Percentiles rank a stretch among this genome's conserved stretches.
Conservation (phyloP, 1,284 basidiomycete genomes). For the Ceratobasidium papillatum region DNA sequence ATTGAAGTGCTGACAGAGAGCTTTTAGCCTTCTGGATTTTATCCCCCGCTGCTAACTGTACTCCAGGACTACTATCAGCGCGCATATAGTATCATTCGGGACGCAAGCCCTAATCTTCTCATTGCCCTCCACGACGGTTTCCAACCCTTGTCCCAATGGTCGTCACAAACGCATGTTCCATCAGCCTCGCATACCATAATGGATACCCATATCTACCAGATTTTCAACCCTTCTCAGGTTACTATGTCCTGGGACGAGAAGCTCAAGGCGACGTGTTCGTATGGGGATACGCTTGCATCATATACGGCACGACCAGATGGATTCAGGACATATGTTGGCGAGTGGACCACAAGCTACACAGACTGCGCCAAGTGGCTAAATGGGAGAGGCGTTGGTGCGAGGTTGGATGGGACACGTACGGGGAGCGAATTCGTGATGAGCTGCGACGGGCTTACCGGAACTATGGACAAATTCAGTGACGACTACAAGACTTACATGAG, state of each 20-base stretch:
- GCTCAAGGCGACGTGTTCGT: slow-evolving; percentile 19
- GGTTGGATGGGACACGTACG: slow-evolving; percentile 24
- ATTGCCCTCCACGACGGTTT: slow-evolving; percentile 60
- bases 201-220: slow-evolving; percentile 55
- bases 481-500: slow-evolving; percentile 42
- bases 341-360: slow-evolving; percentile 35
- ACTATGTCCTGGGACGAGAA: slow-evolving; percentile 26
- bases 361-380: slow-evolving; percentile 40
- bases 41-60: slow-evolving; percentile 48
- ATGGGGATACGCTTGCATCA: slow-evolving; percentile 1
- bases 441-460: slow-evolving; percentile 40
- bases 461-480: slow-evolving; percentile 42
- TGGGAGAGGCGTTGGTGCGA: slow-evolving; percentile 14
- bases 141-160: slow-evolving; percentile 54
- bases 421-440: slow-evolving; percentile 32
- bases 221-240: slow-evolving; percentile 40
- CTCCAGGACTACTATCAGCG: slow-evolving; percentile 53
- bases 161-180: slow-evolving; percentile 51
- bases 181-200: slow-evolving; percentile 53
- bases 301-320: slow-evolving; percentile 17
- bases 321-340: slow-evolving; percentile 34
- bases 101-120: slow-evolving; percentile 41
- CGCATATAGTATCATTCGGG: slow-evolving; percentile 41
- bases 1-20: too few species aligned
- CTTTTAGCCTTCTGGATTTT: slow-evolving; percentile 54